Percentiles rank a stretch among this genome's conserved stretches.
phyloP scores from a whole-genome alignment of 1,284 basidiomycete genomes.

The Quambalaria eucalypti region DNA sequence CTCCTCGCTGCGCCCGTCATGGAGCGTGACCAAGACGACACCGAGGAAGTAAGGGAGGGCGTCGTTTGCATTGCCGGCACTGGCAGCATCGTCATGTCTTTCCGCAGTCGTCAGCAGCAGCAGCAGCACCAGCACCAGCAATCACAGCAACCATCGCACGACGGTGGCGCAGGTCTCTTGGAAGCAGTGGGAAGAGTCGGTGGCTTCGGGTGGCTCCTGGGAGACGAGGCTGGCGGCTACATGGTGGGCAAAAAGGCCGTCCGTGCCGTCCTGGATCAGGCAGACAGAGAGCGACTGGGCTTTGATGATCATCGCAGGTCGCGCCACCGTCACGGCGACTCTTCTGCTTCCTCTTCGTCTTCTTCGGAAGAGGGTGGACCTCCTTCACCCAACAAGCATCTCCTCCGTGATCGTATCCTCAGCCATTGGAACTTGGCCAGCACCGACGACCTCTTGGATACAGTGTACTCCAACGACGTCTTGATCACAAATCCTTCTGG shows the following conservation, averaged over 20 bases:
- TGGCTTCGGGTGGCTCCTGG: conserved; percentile 29
- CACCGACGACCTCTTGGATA: conserved; percentile 14
- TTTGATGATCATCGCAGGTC: conserved; percentile 5
- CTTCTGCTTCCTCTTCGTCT: not conserved
- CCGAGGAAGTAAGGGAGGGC: conserved; percentile 4
- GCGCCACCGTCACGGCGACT: not conserved
- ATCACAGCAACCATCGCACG: no score
- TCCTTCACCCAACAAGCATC: not conserved
- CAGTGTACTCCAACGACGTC: conserved; percentile 13
- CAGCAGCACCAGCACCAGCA: no score
- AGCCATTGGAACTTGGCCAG: conserved; percentile 12
- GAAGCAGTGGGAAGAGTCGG: conserved; percentile 11
- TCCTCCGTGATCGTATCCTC: conserved; percentile 15
- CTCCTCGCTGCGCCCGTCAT: conserved; percentile 19
- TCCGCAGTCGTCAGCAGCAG: conserved; percentile 3
- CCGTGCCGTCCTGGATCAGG: conserved; percentile 12
- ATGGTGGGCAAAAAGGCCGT: conserved; percentile 20
- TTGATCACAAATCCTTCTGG: not conserved
- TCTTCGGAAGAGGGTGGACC: not conserved
- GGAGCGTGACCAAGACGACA: not conserved
- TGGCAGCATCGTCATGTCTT: conserved; percentile 26
- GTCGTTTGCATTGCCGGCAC: conserved; percentile 31
- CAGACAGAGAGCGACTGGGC: conserved; percentile 12
- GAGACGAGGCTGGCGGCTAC: conserved; percentile 31
- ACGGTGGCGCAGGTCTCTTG: conserved; percentile 4